These are phyloP conservation scores for Elaeis guineensis DNA, from an alignment of 176 grass and related monocot genomes.

Conservation along the genomic window DNA sequence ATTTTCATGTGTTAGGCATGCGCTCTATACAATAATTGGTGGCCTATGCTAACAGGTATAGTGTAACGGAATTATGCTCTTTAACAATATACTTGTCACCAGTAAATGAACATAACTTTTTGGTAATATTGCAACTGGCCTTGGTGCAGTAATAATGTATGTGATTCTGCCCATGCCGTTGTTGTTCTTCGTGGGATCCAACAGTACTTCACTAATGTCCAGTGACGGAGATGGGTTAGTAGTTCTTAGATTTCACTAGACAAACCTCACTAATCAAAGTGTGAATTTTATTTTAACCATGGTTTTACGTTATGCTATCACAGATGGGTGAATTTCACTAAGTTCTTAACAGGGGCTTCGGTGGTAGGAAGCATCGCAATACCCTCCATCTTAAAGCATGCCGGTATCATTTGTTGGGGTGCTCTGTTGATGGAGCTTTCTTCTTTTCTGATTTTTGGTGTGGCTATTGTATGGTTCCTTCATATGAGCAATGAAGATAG, in stretches of 20 bases:
- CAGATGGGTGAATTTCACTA: conserved; percentile 92
- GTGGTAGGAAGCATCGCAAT: conserved; percentile 89
- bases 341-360: conserved; percentile 79
- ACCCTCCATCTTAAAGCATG: conserved; percentile 79
- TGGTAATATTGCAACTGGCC: neutral
- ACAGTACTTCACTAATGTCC: conserved; percentile 43
- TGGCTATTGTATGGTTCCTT: conserved; percentile 58
- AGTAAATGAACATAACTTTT: neutral
- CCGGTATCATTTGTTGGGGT: conserved; percentile 75
- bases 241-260: neutral
- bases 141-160: conserved; percentile 76
- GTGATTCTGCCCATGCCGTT: conserved; percentile 90
- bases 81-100: neutral
- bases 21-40: conserved; percentile 89
- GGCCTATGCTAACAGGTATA: conserved; percentile 96
- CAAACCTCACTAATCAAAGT: conserved; percentile 8
- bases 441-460: conserved; percentile 67
- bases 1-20: conserved; percentile 48
- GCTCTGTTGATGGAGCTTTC: conserved; percentile 87
- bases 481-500: conserved; percentile 56
- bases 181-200: conserved; percentile 60
- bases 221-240: conserved; percentile 51
- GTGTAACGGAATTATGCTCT: neutral
- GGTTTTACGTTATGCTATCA: too few species aligned
- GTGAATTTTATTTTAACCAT: neutral